Base-by-base conservation (phyloP, 2,329 filamentous ascomycete species). In the Fusarium chlamydosporum region DNA sequence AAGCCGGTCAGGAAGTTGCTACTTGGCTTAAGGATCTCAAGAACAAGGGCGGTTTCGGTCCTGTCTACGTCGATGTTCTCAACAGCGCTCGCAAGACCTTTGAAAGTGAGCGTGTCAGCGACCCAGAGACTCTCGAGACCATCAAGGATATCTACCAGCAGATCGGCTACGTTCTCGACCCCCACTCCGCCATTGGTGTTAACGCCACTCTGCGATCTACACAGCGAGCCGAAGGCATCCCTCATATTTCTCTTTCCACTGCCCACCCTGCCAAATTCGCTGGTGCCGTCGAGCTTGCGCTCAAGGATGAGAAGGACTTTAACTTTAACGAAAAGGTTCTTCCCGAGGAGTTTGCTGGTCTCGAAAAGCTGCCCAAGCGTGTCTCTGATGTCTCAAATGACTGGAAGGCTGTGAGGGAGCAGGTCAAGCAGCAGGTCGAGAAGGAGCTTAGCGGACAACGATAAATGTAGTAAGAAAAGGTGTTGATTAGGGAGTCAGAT, bases 211-310 rank as follows among this genome's bases (percentile, higher is more conserved):
- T 89, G 56, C 86, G 94, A 60, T 94, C 92, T 4, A 84, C 92
- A 34, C 77, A 82, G 42, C 84, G 88, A 13, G 79, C 82, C 1
- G 80, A 80, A 29, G 77, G 83, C 4, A 81, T 90, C 53, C 84
- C 80, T n/a, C 92, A 97, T 78, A 91, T 99, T 74, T 90, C 93
- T 2, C 88, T 99, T 4, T 92, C 94, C 2, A 99, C 96, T 3
- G 96, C 96, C 4, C 96, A 99, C 79, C 95, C 96, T 0, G 96
- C 95, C 65, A 99, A 99, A 80, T 99, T 99, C 76, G 89, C 91
- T 0, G 88, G 88, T 33, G 94, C 94, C 0, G 95, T 99, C 3
- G 91, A 94, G 72, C 74, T 91, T 47, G 94, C 95, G 0, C 83
- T 98, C 62, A 86, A 89, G 68, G 86, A 86, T 10, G 85, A 92